phyloP scores from a whole-genome alignment of 2,329 filamentous ascomycete genomes.

The Epichloe amarillans region DNA sequence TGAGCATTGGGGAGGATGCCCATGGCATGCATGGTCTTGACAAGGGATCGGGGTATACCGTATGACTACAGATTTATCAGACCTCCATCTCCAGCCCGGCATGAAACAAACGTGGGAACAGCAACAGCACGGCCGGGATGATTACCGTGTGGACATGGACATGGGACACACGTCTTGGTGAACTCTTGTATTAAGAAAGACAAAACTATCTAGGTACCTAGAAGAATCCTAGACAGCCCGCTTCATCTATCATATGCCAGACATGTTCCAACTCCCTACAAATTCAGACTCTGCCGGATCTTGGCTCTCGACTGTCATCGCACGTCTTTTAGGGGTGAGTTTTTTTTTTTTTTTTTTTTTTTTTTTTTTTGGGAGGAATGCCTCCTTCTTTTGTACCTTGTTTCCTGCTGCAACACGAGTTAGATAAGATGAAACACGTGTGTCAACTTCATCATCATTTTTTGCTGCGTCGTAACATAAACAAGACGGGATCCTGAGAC shows the following conservation, averaged over 20 bases:
- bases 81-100: constrained; percentile 13
- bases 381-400: neutral
- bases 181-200: constrained; percentile 1
- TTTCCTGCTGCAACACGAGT: neutral
- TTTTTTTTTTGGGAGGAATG: neutral
- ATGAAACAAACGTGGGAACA: constrained; percentile 5
- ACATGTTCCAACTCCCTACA: neutral
- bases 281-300: neutral
- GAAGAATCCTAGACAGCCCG: neutral
- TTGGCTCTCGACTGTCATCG: neutral
- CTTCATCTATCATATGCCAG: constrained; percentile 2
- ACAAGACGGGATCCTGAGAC: constrained; percentile 1
- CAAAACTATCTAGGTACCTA: constrained; percentile 5
- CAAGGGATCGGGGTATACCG: constrained; percentile 9
- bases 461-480: constrained; percentile 2
- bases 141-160: no score
- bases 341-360: neutral
- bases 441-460: neutral
- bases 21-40: no score
- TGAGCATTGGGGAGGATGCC: no score
- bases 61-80: constrained; percentile 9
- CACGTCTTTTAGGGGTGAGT: neutral
- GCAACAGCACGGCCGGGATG: no score
- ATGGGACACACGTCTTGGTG: neutral
- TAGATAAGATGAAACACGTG: neutral